Evolutionary conservation across 2,329 filamentous ascomycete genomes (phyloP).

Genomic region (Epichloe typhina): DNA sequence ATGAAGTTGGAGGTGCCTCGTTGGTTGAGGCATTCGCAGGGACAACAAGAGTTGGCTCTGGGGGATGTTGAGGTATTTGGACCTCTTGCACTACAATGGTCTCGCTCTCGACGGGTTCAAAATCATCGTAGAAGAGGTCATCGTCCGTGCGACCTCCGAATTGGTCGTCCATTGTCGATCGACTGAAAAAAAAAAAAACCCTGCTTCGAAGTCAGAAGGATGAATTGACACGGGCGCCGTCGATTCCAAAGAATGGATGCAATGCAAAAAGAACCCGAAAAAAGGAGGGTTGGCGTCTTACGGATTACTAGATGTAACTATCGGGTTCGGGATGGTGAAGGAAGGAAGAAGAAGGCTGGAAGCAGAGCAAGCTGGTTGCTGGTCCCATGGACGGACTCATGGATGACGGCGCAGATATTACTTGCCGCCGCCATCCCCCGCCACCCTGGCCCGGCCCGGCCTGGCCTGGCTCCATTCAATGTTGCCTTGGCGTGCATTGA

Average conservation of each 20-base stretch:
- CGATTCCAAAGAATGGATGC: neutral
- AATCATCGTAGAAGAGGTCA: slow-evolving; percentile 49
- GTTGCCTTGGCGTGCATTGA: too few species aligned
- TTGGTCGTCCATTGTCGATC: slow-evolving; percentile 40
- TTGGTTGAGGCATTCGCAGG: neutral
- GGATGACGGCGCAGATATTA: too few species aligned
- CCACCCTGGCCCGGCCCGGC: too few species aligned
- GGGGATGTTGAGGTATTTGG: slow-evolving; percentile 5
- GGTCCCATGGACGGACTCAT: too few species aligned
- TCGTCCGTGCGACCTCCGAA: slow-evolving; percentile 49
- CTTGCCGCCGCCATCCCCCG: too few species aligned
- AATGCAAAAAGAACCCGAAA: neutral
- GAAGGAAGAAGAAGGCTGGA: neutral
- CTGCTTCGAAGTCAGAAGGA: neutral
- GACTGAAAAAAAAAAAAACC: neutral
- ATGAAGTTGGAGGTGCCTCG: slow-evolving; percentile 7
- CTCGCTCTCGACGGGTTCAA: slow-evolving; percentile 37
- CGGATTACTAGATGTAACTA: neutral
- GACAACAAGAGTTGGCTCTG: slow-evolving; percentile 8
- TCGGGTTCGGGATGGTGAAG: neutral
- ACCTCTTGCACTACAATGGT: slow-evolving; percentile 14
- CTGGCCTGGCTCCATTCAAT: too few species aligned
- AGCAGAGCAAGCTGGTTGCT: too few species aligned
- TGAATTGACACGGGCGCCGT: neutral
- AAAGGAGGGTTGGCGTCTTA: neutral